Base-by-base conservation (phyloP, 2,329 filamentous ascomycete genomes). In the Ophioceras dolichostomum region DNA sequence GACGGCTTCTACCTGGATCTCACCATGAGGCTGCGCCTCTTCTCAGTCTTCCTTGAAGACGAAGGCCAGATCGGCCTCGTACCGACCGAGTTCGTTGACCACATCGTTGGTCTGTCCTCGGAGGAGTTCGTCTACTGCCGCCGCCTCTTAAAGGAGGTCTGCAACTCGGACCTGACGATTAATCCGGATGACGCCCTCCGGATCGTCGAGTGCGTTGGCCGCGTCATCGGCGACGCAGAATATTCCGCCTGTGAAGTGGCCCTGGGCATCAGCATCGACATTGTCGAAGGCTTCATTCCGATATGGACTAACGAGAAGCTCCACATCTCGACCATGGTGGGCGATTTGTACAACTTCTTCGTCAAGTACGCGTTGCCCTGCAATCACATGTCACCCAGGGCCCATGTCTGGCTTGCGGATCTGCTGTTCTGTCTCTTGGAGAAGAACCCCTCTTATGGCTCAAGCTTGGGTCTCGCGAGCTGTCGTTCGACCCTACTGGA, bases 311-410 rank as follows among this genome's bases (percentile, higher is more conserved):
- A 73, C 17, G 65, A 70, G 29, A 62, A 65, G 17, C 68, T 70
- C 24, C 64, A 75, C 1, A 62, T 94, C 3, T 69, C 68, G n/a
- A 70, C 73, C 3, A 67, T 72, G 29, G 83, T 80, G 4, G 71
- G 76, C 16, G 80, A 93, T 42, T 61, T 95, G 16, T 96, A 96
- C 55, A 61, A 72, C 32, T 85, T 86, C 62, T 80, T 91, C 45
- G 70, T 87, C 33, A 73, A 74, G 38, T 68, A 68, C 14, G 73
- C 78, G 21, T 59, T 94, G 19, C 68, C 72, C 5, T 79, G 73
- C 32, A 77, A 78, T 32, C 68, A 82, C 27, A 68, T 86, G 34
- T 93, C 89, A 1, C 61, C 77, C 2, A 68, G 65, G 39, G 73
- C 81, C 2, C 79, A 88, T 44, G 73, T 77, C 37, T 65, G 68